Evolutionary conservation across 768 basidiomycete species (phyloP).

Genomic region (Pluteus cervinus): DNA sequence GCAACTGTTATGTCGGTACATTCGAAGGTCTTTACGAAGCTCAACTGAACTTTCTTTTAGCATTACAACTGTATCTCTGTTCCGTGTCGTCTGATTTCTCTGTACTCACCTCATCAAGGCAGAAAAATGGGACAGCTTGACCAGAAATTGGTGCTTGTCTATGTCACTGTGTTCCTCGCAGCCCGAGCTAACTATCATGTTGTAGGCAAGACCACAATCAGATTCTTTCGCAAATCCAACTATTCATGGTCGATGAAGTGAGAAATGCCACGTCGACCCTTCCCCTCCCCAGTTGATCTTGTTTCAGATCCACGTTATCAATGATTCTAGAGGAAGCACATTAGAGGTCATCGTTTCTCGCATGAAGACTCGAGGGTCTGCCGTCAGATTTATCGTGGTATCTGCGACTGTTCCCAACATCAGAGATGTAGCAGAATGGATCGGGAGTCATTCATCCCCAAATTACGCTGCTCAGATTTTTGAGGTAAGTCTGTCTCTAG

Average conservation of each 20-base stretch:
- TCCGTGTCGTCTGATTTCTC: background rate
- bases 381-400: conserved; percentile 79
- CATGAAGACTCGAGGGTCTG: conserved; percentile 72
- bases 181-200: background rate
- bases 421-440: conserved; percentile 85
- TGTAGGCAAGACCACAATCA: conserved; percentile 56
- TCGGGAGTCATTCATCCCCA: conserved; percentile 39
- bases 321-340: conserved; percentile 85
- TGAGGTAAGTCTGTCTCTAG: conserved; percentile 38
- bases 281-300: background rate
- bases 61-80: conserved; percentile 57
- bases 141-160: conserved; percentile 64
- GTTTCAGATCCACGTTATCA: conserved; percentile 81
- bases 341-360: conserved; percentile 93
- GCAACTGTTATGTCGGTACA: conserved; percentile 70
- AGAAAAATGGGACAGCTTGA: conserved; percentile 96
- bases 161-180: background rate
- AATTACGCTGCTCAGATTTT: conserved; percentile 55
- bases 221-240: conserved; percentile 62
- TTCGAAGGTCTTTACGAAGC: background rate
- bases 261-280: conserved; percentile 6
- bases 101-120: conserved; percentile 39
- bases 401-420: conserved; percentile 96
- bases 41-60: conserved; percentile 26
- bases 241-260: conserved; percentile 93